These are phyloP conservation scores for Viola odorata DNA, from an alignment of 345 rosid species.

Conservation along the genomic window DNA sequence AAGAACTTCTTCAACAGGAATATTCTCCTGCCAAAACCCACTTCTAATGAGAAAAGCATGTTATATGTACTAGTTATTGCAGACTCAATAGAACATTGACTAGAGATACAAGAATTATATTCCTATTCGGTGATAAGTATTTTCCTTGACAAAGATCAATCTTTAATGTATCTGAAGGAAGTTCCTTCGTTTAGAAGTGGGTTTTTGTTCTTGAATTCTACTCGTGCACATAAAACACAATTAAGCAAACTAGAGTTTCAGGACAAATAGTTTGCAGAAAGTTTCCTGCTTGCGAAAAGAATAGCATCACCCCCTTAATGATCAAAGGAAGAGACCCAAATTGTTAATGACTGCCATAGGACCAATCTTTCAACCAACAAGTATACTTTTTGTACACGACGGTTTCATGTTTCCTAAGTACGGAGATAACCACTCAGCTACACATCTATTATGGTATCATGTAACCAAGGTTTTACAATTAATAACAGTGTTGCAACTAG, in stretches of 20 bases:
- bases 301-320: not conserved
- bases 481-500: not conserved
- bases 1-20: slow-evolving; percentile 49
- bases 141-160: not conserved
- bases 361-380: not conserved
- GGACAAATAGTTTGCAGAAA: not conserved
- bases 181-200: not conserved
- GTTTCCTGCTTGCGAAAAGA: not conserved
- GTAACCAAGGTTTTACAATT: not conserved
- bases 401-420: not conserved
- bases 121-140: not conserved
- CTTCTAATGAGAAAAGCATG: not conserved
- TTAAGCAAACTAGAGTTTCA: too few species aligned
- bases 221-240: too few species aligned
- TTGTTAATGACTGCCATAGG: not conserved
- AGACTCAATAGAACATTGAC: not conserved
- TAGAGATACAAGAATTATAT: not conserved
- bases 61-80: not conserved
- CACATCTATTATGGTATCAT: not conserved
- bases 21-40: slow-evolving; percentile 35
- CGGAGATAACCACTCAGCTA: not conserved
- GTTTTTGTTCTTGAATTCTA: not conserved
- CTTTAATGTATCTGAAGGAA: not conserved
- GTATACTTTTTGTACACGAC: not conserved
- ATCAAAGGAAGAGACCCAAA: not conserved